A percentile compares a stretch with the other conserved stretches of the same genome.
Evolutionary conservation across 257 asterid species (phyloP).

Genomic region (Plectranthus barbatus): DNA sequence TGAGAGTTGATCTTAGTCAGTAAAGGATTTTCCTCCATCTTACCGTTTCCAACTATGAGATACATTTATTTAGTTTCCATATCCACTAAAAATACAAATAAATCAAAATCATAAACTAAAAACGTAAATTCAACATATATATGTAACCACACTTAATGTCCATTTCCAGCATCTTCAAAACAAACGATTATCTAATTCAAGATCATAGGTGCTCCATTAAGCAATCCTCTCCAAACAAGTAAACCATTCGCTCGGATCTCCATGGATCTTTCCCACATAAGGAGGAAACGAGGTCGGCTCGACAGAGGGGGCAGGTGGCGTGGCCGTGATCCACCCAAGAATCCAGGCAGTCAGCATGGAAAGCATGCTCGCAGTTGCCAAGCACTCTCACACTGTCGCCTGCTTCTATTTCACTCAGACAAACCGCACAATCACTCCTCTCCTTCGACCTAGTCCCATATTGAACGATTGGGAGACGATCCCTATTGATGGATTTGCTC

Average conservation of each 20-base stretch:
- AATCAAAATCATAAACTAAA: too few relatives aligned
- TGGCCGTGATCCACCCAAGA: conserved; percentile 16
- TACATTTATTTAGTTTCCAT: too few relatives aligned
- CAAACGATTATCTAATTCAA: too few relatives aligned
- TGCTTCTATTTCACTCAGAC: conserved; percentile 16
- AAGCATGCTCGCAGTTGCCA: conserved; percentile 18
- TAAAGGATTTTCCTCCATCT: too few relatives aligned
- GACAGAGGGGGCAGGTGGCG: conserved; percentile 17
- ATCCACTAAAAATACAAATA: too few relatives aligned
- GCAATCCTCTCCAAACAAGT: conserved; percentile 26
- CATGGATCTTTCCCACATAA: conserved; percentile 19
- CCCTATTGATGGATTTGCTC: not conserved
- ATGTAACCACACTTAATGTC: too few relatives aligned
- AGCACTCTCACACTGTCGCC: conserved; percentile 15
- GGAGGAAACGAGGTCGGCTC: not conserved
- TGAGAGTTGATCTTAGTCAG: too few relatives aligned
- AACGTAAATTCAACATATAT: too few relatives aligned
- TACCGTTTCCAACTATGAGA: too few relatives aligned
- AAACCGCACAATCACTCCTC: conserved; percentile 8
- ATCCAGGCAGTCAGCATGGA: conserved; percentile 20
- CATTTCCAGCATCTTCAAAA: too few relatives aligned
- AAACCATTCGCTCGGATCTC: conserved; percentile 24
- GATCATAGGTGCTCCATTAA: not conserved
- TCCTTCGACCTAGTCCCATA: not conserved
- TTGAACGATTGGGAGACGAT: conserved; percentile 4